phyloP scores from a whole-genome alignment of 129 eudicot genomes.

The Chrysanthemum seticuspe region DNA sequence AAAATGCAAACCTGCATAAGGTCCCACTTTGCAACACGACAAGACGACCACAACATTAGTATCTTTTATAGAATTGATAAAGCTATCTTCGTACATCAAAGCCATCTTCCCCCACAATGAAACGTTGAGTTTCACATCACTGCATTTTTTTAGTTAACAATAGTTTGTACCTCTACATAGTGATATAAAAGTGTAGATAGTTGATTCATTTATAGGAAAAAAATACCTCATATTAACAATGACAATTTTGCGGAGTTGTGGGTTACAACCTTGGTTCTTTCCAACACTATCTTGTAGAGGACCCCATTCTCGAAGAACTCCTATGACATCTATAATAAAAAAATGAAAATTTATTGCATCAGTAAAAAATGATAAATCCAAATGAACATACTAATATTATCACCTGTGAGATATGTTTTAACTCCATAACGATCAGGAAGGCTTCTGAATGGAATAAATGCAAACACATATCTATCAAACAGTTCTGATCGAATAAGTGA shows the following conservation, averaged over 20 bases:
- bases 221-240: not conserved
- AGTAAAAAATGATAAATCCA: not conserved
- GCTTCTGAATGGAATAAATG: not conserved
- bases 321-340: not conserved
- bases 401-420: not conserved
- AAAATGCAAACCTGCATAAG: too few relatives aligned
- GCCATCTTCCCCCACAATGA: too few relatives aligned
- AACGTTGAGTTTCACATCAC: too few relatives aligned
- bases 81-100: too few relatives aligned
- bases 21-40: too few relatives aligned
- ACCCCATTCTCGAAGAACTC: not conserved
- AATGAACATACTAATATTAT: not conserved
- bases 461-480: not conserved
- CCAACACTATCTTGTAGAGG: not conserved
- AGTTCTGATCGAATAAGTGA: not conserved
- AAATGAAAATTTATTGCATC: not conserved
- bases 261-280: not conserved
- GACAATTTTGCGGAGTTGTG: not conserved
- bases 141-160: too few relatives aligned
- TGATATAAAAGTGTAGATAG: too few relatives aligned
- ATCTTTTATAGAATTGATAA: too few relatives aligned
- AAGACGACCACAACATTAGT: too few relatives aligned
- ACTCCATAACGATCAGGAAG: not conserved
- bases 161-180: too few relatives aligned
- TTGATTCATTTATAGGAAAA: too few relatives aligned